Conservation (phyloP, 2,329 filamentous ascomycete species). For the Kalmusia sp. region DNA sequence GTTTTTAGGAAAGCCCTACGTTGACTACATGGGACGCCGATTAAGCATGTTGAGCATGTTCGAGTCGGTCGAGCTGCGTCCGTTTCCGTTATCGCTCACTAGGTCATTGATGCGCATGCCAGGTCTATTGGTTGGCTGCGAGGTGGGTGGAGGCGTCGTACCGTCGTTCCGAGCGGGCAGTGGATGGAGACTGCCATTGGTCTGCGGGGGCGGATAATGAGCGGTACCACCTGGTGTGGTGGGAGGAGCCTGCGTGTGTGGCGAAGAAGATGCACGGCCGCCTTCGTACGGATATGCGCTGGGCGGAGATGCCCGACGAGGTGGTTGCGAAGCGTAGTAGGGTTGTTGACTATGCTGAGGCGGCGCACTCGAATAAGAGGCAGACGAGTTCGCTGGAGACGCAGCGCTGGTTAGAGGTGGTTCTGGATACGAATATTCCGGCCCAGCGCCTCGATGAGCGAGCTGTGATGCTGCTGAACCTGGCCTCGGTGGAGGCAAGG, state of each 20-base stretch:
- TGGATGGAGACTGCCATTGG: constrained; percentile 41
- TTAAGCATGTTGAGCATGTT: constrained; percentile 54
- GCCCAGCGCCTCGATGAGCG: constrained; percentile 42
- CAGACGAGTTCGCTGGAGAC: constrained; percentile 52
- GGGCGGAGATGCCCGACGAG: constrained; percentile 51
- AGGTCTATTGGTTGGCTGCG: constrained; percentile 38
- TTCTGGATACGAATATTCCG: constrained; percentile 53
- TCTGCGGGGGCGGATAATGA: constrained; percentile 40
- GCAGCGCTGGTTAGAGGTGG: constrained; percentile 53
- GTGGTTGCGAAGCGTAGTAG: constrained; percentile 49
- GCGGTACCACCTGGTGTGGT: constrained; percentile 42
- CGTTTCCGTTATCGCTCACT: constrained; percentile 45
- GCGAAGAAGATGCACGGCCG: constrained; percentile 51
- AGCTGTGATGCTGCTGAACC: constrained; percentile 51
- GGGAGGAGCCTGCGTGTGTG: constrained; percentile 49
- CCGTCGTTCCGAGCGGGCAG: constrained; percentile 47
- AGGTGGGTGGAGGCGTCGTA: constrained; percentile 47
- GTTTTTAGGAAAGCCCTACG: constrained; percentile 7
- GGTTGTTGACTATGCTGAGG: constrained; percentile 43
- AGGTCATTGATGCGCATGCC: constrained; percentile 54
- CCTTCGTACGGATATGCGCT: constrained; percentile 51
- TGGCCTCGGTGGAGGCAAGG: constrained; percentile 56
- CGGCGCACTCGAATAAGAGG: constrained; percentile 48
- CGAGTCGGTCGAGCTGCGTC: constrained; percentile 51
- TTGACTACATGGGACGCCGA: constrained; percentile 43